Percentiles rank a stretch among this genome's conserved stretches.
Evolutionary conservation across 768 basidiomycete species (phyloP).

Genomic region (Chiua virens): DNA sequence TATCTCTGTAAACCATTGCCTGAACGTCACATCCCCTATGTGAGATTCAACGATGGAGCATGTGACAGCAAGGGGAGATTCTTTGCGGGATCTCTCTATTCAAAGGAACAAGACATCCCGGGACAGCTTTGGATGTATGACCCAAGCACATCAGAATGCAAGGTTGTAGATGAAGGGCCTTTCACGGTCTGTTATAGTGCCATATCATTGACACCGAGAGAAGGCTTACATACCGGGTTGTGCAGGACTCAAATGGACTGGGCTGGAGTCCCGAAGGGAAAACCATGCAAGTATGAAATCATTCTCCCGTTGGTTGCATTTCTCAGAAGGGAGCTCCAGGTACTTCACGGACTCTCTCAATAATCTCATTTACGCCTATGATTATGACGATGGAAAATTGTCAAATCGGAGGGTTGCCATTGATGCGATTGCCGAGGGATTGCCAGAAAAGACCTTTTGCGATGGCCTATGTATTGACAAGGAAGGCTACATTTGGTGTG

Average conservation of each 20-base stretch:
- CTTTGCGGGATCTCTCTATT: constrained; percentile 63
- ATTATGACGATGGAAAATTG: constrained; percentile 48
- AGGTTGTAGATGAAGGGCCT: constrained; percentile 58
- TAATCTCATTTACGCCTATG: constrained; percentile 68
- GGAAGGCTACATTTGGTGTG: constrained; percentile 67
- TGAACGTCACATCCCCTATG: constrained; percentile 39
- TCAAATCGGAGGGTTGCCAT: constrained; percentile 57
- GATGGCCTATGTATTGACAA: constrained; percentile 68
- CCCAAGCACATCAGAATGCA: constrained; percentile 46
- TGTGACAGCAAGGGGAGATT: constrained; percentile 66
- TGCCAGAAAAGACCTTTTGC: constrained; percentile 50
- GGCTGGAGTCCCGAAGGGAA: constrained; percentile 23
- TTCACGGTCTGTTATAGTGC: constrained; percentile 52
- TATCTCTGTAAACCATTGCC: constrained; percentile 56
- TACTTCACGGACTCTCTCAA: constrained; percentile 69
- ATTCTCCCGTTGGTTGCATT: constrained; percentile 2
- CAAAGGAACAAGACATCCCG: constrained; percentile 47
- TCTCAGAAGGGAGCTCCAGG: constrained; percentile 35
- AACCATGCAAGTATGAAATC: constrained; percentile 16
- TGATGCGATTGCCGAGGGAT: constrained; percentile 54
- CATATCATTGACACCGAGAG: neutral
- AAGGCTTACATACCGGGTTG: neutral
- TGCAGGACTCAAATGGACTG: constrained; percentile 21
- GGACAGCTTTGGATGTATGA: constrained; percentile 63
- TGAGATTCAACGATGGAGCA: constrained; percentile 70